Evolutionary conservation across 2,329 filamentous ascomycete species (phyloP), one percentile per base, ranked within the genome.

Genomic region (Epichloe hybrida): DNA sequence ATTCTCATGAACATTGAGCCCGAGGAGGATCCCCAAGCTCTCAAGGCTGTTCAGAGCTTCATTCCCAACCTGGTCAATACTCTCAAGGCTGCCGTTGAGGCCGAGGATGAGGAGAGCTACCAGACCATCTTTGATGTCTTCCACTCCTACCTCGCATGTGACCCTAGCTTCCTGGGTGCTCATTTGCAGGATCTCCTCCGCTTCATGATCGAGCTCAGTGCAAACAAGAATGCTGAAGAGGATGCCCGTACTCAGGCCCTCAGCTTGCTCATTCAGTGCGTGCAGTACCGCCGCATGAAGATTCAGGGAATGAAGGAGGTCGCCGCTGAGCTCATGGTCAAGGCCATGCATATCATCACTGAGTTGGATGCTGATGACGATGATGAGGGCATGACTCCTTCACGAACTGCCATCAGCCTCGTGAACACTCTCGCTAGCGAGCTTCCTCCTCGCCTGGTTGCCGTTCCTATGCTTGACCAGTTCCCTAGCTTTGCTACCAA

Each of bases 51-150:
- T 65, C 87, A 94, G 68, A 75, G 78, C 56, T 80, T 93, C 51
- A 77, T 97, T 53, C 91, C 93, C 11, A 72, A 80, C 61, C 93
- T 97, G 84, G 91, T 97, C 53, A 79, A 82, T 56, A 88, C 96
- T 11, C 77, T 97, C 57, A 93, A 95, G 76, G 78, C 83, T 55
- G 81, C 86, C 27, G 86, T 97, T 52, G 79, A 88, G 60, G 77
- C 79, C 52, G 79, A 80, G 52, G 86, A 96, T 60, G 90, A 96
- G 60, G 90, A 95, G 64, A 84, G 86, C 65, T 83, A 86, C 59
- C 88, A 91, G 74, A 83, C 91, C 64, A 81, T 88, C 27, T 98
- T 97, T 60, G 93, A 97, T 66, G 89, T 95, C 58, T 95, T 97
- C 79, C 93, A 97, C 73, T 93, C 88, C 48, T 83, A 96, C 61